Evolutionary conservation across 208 protist species (phyloP).

Genomic region (Kentomonas sorsogonicus): DNA sequence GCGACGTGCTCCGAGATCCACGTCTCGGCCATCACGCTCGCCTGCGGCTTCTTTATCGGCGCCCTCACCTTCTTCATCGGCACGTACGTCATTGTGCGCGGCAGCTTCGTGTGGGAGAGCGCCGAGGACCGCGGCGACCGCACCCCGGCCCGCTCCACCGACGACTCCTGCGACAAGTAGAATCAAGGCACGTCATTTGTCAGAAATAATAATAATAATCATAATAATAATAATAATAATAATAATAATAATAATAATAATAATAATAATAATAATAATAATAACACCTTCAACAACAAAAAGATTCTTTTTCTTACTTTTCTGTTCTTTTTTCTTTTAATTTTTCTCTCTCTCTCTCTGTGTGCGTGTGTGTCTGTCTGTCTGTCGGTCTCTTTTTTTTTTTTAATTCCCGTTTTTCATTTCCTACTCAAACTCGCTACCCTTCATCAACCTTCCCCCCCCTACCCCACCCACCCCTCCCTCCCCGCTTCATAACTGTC

Average conservation of each 20-base stretch:
- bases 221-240: no score
- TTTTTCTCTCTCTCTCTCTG: neutral
- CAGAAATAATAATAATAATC: no score
- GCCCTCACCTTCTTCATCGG: conserved; percentile 63
- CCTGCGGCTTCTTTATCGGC: conserved; percentile 66
- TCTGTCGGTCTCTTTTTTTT: conserved; percentile 1
- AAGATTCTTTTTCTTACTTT: conserved; percentile 2
- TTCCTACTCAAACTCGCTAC: no score
- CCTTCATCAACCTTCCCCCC: no score
- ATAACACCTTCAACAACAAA: neutral
- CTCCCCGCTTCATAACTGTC: no score
- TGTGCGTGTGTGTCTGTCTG: neutral
- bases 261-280: no score
- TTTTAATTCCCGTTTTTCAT: conserved; percentile 1
- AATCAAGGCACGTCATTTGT: no score
- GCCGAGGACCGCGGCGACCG: no score
- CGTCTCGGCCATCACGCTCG: conserved; percentile 44
- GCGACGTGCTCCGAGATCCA: conserved; percentile 40
- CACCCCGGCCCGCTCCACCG: no score
- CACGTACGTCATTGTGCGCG: conserved; percentile 69
- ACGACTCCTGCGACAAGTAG: no score
- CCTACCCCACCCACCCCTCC: no score
- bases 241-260: no score
- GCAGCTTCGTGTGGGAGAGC: conserved; percentile 39
- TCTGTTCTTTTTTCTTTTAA: conserved; percentile 3